A percentile compares a stretch with the other conserved stretches of the same genome.
phyloP scores from a whole-genome alignment of 345 rosid genomes.

The Eucalyptus lansdowneana region DNA sequence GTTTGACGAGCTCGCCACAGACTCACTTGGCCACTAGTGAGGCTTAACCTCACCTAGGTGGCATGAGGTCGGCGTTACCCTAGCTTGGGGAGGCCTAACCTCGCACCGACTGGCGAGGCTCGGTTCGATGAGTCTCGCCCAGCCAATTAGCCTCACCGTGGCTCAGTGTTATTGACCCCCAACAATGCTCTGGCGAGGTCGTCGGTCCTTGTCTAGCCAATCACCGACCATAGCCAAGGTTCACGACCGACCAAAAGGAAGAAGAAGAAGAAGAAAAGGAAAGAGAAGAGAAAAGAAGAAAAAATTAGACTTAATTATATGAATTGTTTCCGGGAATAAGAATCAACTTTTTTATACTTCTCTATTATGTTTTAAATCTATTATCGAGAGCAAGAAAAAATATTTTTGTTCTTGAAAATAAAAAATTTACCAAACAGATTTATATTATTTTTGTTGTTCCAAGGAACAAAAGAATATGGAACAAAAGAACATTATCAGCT shows the following conservation, averaged over 20 bases:
- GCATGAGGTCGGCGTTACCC: fast-evolving
- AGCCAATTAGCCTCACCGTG: fast-evolving
- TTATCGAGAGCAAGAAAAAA: fast-evolving
- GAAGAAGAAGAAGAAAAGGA: no score
- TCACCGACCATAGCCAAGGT: fast-evolving
- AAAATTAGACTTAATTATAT: no score
- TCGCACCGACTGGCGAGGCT: fast-evolving
- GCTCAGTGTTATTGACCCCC: no score
- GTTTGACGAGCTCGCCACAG: fast-evolving
- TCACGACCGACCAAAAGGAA: fast-evolving
- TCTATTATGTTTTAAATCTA: fast-evolving
- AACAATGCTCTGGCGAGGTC: fast-evolving
- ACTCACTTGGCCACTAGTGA: fast-evolving
- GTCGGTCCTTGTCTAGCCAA: fast-evolving
- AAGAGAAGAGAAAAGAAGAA: no score
- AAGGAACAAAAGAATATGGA: fast-evolving
- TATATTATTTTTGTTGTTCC: fast-evolving
- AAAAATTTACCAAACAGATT: no score
- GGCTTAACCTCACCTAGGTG: fast-evolving
- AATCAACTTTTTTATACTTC: fast-evolving
- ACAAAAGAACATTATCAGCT: fast-evolving
- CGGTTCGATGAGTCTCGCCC: fast-evolving
- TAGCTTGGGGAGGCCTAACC: fast-evolving
- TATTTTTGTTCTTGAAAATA: fast-evolving
- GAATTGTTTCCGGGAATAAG: fast-evolving